Base-by-base conservation (phyloP, 2,329 filamentous ascomycete species). In the Aspergillus sp. region DNA sequence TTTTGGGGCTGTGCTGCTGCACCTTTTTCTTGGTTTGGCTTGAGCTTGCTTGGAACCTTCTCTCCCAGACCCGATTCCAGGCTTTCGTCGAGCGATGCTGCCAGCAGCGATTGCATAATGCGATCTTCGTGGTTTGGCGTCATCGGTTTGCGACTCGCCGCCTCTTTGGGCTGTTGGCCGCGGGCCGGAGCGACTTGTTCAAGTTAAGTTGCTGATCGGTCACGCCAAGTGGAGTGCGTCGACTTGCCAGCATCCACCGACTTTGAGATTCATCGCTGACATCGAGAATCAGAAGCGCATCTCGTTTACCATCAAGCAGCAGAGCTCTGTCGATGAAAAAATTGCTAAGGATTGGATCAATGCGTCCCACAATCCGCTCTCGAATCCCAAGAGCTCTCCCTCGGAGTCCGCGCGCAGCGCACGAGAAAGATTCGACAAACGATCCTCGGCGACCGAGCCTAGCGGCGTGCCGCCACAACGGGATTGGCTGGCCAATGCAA, bases 401-500 rank as follows among this genome's bases (percentile, higher is more conserved):
- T 28, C 25, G 23, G n/a, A 47, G 45, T 19, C 11, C 15, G n/a
- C n/a, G 17, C n/a, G 45, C 15, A n/a, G 22, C n/a, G n/a, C 23
- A 9, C n/a, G 7, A 17, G 9, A 47, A 25, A 47, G 17, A 4
- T 19, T 2, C 3, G 15, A 9, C 45, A 7, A 47, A 47, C 7
- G 23, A 47, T 47, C 45, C n/a, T 7, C 23, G 45, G n/a, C n/a
- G 23, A 19, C 34, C 34, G 34, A 11, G 15, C 34, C 34, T 15
- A 47, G 47, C 28, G 47, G 23, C 23, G 22, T 30, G 7, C 23
- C 3, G 23, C 22, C 47, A 25, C 50, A 53, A 53, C n/a, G 17
- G n/a, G 41, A 55, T 55, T 55, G 53, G 53, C 43, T 48, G 19
- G 25, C 22, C 23, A n/a, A 19, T 53, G 22, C 50, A 53, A 22